Evolutionary conservation across 148 eudicot species (phyloP).

Genomic region (Vaccinium darrowii): DNA sequence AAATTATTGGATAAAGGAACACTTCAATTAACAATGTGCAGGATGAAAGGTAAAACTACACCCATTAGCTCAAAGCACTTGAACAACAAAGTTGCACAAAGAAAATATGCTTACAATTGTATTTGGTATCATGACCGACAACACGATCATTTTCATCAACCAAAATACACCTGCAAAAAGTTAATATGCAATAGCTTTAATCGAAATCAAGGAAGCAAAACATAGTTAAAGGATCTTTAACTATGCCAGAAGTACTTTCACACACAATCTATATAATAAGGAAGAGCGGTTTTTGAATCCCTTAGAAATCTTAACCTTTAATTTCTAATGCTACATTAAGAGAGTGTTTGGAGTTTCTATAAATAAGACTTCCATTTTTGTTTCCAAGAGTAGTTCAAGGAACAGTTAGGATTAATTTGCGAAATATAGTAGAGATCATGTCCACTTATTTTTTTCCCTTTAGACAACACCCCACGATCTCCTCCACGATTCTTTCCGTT

Average conservation of each 20-base stretch:
- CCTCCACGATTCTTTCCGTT: no score
- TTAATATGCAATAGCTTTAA: background rate
- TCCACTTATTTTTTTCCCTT: no score
- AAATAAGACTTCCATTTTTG: no score
- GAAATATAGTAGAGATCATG: no score
- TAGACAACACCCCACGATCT: no score
- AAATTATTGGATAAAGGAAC: background rate
- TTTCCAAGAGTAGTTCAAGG: no score
- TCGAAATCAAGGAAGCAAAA: constrained; percentile 6
- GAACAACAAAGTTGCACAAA: background rate
- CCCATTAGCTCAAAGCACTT: background rate
- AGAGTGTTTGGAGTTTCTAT: no score
- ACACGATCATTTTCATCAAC: constrained; percentile 90
- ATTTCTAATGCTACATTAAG: no score
- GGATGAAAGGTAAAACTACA: background rate
- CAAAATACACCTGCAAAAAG: constrained; percentile 79
- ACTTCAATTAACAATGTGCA: background rate
- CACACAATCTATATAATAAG: background rate
- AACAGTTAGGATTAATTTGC: no score
- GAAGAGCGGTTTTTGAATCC: no score
- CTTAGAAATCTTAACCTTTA: no score
- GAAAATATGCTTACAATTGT: constrained; percentile 74
- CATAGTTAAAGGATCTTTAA: background rate
- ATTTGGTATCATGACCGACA: constrained; percentile 90
- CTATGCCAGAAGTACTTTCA: background rate